Evolutionary conservation across 768 basidiomycete species (phyloP), one percentile per base, ranked within the genome.

Genomic region (Paxillus ammoniavirescens): DNA sequence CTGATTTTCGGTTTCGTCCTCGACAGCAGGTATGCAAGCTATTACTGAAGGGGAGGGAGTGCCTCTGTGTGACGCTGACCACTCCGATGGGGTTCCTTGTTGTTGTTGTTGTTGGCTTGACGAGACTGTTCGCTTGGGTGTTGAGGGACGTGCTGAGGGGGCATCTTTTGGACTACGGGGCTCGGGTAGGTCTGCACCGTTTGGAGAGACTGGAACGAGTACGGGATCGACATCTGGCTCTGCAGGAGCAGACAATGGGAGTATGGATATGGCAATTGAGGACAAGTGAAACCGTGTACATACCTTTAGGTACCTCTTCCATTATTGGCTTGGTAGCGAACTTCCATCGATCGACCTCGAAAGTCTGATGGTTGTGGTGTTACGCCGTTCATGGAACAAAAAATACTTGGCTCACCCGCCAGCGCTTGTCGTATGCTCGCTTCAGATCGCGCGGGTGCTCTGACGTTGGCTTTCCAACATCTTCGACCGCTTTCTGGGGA

Each of bases 11-110:
- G 15, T 41, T 33, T 26, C 48, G 38, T 51, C 47, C 23, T 4
- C 44, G 12, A 36, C 13, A 18, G 44, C 9, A 21, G 26, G 17
- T 33, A 17, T 14, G 13, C 33, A 8, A 12, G 33, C 33, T 21
- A 38, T 35, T 8, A 43, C 55, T 31, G 30, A 28, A 42, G 46
- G 26, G 37, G 47, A 14, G 4, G 61, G 53, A 49, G 59, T 70
- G 7, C 64, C 61, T 17, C 56, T 58, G 9, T 52, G 46, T 9
- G 70, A 70, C 33, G 43, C 50, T 8, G 70, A 65, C 68, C 68
- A 70, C 26, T 68, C 50, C n/a, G 70, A 58, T n/a, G 68, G 70
- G 5, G 68, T 70, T 30, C 60, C 65, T 57, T 61, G 61, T 12
- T 15, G 48, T 40, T 12, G 57, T 12, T 21, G 30, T n/a, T 12